phyloP scores from a whole-genome alignment of 192 early-diverging fungal genomes.

The Jimgerdemannia flammicorona region DNA sequence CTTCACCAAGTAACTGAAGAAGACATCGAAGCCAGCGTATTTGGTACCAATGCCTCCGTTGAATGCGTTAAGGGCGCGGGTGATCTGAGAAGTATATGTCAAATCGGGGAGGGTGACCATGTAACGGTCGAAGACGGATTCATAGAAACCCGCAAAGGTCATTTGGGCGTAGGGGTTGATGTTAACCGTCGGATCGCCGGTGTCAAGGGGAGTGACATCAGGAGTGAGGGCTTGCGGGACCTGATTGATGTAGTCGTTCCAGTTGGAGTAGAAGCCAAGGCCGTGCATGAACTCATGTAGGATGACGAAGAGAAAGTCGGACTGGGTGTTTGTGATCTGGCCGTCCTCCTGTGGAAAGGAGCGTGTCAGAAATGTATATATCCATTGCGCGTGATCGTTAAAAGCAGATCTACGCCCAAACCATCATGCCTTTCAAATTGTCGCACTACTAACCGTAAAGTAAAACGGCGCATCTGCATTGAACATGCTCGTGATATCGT shows the following conservation, averaged over 20 bases:
- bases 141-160: constrained; percentile 13
- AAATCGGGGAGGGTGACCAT: constrained; percentile 13
- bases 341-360: constrained; percentile 15
- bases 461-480: constrained; percentile 27
- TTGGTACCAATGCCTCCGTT: constrained; percentile 4
- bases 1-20: no score
- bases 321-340: constrained; percentile 18
- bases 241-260: constrained; percentile 9
- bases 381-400: no score
- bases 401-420: no score
- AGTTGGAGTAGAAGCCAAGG: constrained; percentile 33
- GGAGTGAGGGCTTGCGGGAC: constrained; percentile 24
- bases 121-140: constrained; percentile 24
- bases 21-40: not conserved
- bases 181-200: not conserved
- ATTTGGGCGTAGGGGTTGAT: constrained; percentile 1
- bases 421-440: no score
- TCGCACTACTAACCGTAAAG: constrained; percentile 19
- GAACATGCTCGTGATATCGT: constrained; percentile 35
- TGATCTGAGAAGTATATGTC: not conserved
- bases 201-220: constrained; percentile 10
- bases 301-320: constrained; percentile 33
- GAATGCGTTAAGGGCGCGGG: not conserved
- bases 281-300: constrained; percentile 43
- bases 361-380: no score